Percentiles rank a stretch among this genome's conserved stretches.
Evolutionary conservation across 176 grass and related monocot genomes (phyloP).

Genomic region (Oryza glaberrima): DNA sequence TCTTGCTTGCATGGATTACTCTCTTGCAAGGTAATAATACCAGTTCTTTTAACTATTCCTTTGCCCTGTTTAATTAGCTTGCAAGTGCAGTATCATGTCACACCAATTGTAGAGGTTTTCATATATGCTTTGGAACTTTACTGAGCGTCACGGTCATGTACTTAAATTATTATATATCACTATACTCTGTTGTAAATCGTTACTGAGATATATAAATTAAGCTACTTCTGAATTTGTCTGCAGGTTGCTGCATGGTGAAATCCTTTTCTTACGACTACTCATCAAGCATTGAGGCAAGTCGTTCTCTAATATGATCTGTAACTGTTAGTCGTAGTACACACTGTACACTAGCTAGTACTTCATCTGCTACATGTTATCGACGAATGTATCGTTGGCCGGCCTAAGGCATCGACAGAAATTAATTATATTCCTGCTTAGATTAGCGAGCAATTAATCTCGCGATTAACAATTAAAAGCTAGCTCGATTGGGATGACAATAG

Average conservation of each 20-base stretch:
- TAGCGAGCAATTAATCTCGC: neutral
- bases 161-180: neutral
- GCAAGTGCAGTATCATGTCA: neutral
- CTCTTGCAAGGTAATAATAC: conserved; percentile 44
- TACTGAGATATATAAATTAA: neutral
- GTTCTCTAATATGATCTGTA: neutral
- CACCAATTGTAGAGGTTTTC: neutral
- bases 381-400: too few species aligned
- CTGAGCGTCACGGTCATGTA: too few species aligned
- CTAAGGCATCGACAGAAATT: neutral
- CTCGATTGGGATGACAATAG: neutral
- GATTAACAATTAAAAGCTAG: neutral
- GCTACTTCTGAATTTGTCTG: neutral
- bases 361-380: too few species aligned
- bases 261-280: conserved; percentile 76
- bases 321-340: too few species aligned
- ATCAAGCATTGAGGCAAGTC: conserved; percentile 64
- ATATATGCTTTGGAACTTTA: neutral
- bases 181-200: neutral
- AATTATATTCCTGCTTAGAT: neutral
- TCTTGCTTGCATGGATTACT: conserved; percentile 43
- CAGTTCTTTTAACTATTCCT: neutral
- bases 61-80: neutral
- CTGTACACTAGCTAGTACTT: too few species aligned
- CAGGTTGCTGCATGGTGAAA: conserved; percentile 42